Evolutionary conservation across 768 basidiomycete genomes (phyloP).

Genomic region (Termitomyces sp.): DNA sequence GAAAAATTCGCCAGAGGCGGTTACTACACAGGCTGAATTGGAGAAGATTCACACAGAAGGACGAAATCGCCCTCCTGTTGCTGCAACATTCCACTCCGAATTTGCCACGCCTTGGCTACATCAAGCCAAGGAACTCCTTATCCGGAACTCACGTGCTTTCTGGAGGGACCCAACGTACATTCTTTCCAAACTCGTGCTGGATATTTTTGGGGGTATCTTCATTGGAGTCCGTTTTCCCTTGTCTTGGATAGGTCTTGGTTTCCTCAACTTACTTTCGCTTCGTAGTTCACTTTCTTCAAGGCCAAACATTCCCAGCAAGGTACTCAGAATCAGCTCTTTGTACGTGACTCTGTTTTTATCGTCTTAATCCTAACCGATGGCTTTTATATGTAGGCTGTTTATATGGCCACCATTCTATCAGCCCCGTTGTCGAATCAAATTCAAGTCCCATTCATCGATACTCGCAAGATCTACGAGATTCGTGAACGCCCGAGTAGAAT

Average conservation of each 20-base stretch:
- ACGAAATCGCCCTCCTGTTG: conserved; percentile 34
- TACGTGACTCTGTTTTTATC: conserved; percentile 24
- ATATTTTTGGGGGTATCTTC: conserved; percentile 51
- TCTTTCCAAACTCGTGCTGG: conserved; percentile 53
- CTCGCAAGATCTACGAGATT: conserved; percentile 64
- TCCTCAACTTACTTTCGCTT: conserved; percentile 9
- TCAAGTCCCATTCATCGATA: conserved; percentile 57
- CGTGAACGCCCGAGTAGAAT: conserved; percentile 64
- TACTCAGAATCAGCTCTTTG: conserved; percentile 64
- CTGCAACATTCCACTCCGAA: conserved; percentile 32
- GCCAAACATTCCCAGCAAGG: conserved; percentile 50
- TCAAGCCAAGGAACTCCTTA: conserved; percentile 40
- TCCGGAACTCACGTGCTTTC: conserved; percentile 40
- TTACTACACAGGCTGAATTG: conserved; percentile 29
- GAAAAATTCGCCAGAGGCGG: conserved; percentile 40
- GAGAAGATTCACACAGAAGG: conserved; percentile 50
- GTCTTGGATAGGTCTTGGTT: not conserved
- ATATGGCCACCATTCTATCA: conserved; percentile 50
- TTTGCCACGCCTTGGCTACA: conserved; percentile 54
- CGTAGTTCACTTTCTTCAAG: conserved; percentile 59
- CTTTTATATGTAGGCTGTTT: conserved; percentile 39
- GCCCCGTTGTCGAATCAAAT: conserved; percentile 61
- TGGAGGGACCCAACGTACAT: conserved; percentile 65
- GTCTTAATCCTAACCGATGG: not conserved
- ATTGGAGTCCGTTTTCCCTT: conserved; percentile 37